phyloP scores from a whole-genome alignment of 352 stramenopile species.

The Phytopythium montanum region DNA sequence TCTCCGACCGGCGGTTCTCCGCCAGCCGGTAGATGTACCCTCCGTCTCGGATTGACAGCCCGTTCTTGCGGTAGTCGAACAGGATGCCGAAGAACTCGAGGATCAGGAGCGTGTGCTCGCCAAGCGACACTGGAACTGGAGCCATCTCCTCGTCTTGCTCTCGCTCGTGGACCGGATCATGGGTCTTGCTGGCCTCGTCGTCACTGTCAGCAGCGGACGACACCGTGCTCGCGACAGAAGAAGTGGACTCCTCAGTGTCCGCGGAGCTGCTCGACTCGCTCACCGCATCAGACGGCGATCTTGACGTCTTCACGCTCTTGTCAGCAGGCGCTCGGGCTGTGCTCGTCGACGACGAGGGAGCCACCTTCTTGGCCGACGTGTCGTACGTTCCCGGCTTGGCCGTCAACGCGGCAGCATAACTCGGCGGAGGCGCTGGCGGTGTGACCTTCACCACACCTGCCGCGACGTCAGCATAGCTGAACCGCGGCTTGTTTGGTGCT shows the following conservation, averaged over 20 bases:
- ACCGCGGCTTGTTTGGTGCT: slow-evolving; percentile 23
- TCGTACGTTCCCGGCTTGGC: slow-evolving; percentile 15
- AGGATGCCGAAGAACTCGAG: slow-evolving; percentile 86
- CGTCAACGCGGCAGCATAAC: slow-evolving; percentile 66
- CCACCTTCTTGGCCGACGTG: not conserved
- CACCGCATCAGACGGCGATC: slow-evolving; percentile 30
- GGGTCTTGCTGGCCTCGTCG: slow-evolving; percentile 30
- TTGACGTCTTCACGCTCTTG: not conserved
- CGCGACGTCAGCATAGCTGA: slow-evolving; percentile 73
- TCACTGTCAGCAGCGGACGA: slow-evolving; percentile 55
- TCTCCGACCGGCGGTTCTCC: slow-evolving; percentile 36
- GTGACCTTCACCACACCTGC: slow-evolving; percentile 54
- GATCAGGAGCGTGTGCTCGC: slow-evolving; percentile 69
- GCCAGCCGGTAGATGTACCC: slow-evolving; percentile 84
- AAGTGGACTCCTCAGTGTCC: slow-evolving; percentile 76
- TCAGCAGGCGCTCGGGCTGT: not conserved
- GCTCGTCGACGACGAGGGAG: not conserved
- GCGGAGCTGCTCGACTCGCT: slow-evolving; percentile 78
- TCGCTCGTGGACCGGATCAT: slow-evolving; percentile 2
- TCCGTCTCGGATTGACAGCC: slow-evolving; percentile 77
- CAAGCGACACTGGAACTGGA: slow-evolving; percentile 36
- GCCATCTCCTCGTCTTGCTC: not conserved
- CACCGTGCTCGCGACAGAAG: slow-evolving; percentile 27
- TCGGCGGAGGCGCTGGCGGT: slow-evolving; percentile 30
- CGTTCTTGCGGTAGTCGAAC: slow-evolving; percentile 85